A percentile compares a stretch with the other conserved stretches of the same genome.
phyloP scores from a whole-genome alignment of 106 monocot genomes.

The Dendrobium nobile region DNA sequence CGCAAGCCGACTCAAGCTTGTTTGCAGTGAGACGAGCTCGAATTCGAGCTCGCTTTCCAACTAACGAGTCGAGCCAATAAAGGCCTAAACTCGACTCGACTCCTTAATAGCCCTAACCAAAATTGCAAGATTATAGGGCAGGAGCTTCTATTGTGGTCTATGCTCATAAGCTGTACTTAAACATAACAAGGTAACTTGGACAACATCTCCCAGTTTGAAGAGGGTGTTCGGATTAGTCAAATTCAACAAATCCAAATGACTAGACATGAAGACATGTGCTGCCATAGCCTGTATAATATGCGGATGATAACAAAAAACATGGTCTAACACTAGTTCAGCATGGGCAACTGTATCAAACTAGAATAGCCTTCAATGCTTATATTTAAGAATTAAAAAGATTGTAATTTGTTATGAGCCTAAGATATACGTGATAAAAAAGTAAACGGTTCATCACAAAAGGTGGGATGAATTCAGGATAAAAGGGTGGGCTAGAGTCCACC shows the following conservation, averaged over 20 bases:
- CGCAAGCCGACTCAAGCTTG: too few relatives aligned
- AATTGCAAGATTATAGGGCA: not conserved
- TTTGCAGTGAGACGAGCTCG: too few relatives aligned
- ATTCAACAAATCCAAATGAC: too few relatives aligned
- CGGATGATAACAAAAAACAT: not conserved
- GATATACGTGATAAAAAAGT: not conserved
- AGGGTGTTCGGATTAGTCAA: too few relatives aligned
- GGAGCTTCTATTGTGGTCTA: not conserved
- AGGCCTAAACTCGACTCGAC: too few relatives aligned
- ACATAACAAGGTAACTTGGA: not conserved
- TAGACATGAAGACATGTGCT: too few relatives aligned
- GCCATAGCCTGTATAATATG: too few relatives aligned
- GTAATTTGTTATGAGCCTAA: not conserved
- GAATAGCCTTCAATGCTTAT: not conserved
- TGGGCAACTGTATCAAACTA: not conserved
- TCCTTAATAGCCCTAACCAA: not conserved
- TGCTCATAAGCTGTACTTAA: too few relatives aligned
- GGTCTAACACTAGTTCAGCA: not conserved
- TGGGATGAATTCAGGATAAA: not conserved
- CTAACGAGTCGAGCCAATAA: too few relatives aligned
- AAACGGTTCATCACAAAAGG: not conserved
- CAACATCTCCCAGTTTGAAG: not conserved
- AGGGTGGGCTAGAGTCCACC: not conserved
- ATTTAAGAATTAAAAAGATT: not conserved
- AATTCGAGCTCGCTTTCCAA: too few relatives aligned